Evolutionary conservation across 169 alveolate species (phyloP), one percentile per base, ranked within the genome.

Genomic region (Plasmodium yoelii): DNA sequence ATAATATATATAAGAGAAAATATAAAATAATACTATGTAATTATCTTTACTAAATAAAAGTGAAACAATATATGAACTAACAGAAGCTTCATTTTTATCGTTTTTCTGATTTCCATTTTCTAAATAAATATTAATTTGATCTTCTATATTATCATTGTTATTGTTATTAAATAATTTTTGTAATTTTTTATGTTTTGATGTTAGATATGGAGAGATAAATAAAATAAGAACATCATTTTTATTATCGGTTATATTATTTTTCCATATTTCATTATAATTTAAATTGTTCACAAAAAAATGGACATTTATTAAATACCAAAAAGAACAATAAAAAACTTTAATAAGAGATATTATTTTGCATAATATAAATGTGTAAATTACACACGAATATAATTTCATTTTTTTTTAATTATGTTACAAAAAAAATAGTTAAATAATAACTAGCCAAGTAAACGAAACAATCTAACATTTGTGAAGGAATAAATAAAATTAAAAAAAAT

Each of bases 351-450:
- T 65, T 53, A 55, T 19, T 51, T 59, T 67, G 47, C 57, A 65
- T 22, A 80, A 28, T 56, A 65, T 61, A 12, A 46, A 82, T 6
- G 51, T 34, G 39, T 82, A 65, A 26, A 68, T 19, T 22, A 82
- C 1, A 59, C 44, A 34, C 9, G 90, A 59, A 42, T 56, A 65
- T 39, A 67, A 15, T 67, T 82, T 82, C 90, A 82, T 82, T 82
- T 82, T 80, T 39, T 65, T 65, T 75, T 2, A 60, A 10, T 3
- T 34, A 34, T 34, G 4, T 34, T 34, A 34, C 42, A 34, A 34
- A 34, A 34, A 34, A 34, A 34, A 34, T 34, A 3, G 42, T 34
- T 34, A 7, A 34, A 34, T 34, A 34, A 34, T 34, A 4, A 34
- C 42, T 34, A 3, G 7, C 42, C 42, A 34, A 34, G 5, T 34